phyloP scores from a whole-genome alignment of 2,329 filamentous ascomycete genomes.

The Trichophaea hybrida region DNA sequence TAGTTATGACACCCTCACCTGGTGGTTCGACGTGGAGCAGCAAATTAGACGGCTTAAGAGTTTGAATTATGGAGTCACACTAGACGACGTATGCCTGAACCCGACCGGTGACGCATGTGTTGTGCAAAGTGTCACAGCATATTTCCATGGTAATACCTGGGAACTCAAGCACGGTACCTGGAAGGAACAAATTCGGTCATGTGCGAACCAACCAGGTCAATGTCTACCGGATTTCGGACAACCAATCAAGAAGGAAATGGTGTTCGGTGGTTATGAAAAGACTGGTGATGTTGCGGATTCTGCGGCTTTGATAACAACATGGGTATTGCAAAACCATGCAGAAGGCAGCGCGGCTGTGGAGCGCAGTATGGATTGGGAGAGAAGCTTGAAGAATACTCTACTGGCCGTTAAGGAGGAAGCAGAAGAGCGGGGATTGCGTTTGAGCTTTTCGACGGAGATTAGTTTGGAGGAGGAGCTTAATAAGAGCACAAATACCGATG shows the following conservation, averaged over 20 bases:
- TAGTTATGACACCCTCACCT: slow-evolving; percentile 72
- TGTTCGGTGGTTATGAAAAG: slow-evolving; percentile 66
- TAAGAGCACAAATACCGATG: slow-evolving; percentile 96
- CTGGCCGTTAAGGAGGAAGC: slow-evolving; percentile 72
- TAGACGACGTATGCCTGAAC: slow-evolving; percentile 87
- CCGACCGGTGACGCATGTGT: slow-evolving; percentile 81
- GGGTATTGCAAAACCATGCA: slow-evolving; percentile 79
- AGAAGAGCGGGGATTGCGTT: slow-evolving; percentile 55
- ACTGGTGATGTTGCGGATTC: slow-evolving; percentile 55
- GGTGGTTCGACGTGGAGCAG: slow-evolving; percentile 88
- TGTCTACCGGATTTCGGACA: slow-evolving; percentile 84
- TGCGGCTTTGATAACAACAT: slow-evolving; percentile 72
- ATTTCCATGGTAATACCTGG: slow-evolving; percentile 56
- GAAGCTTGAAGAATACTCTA: slow-evolving; percentile 57
- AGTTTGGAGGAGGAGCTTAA: slow-evolving; percentile 92
- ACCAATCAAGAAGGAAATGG: slow-evolving; percentile 69
- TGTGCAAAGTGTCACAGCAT: slow-evolving; percentile 80
- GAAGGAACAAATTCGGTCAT: slow-evolving; percentile 56
- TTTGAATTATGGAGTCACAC: slow-evolving; percentile 47
- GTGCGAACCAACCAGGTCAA: slow-evolving; percentile 62
- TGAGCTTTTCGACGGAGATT: slow-evolving; percentile 92
- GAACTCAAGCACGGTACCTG: slow-evolving; percentile 52
- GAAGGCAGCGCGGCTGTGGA: slow-evolving; percentile 52
- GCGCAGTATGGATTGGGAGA: slow-evolving; percentile 79
- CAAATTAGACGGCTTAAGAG: slow-evolving; percentile 61